Percentiles rank a stretch among this genome's conserved stretches.
These are phyloP conservation scores for Bisporella sp. DNA, from an alignment of 2,329 filamentous ascomycete species.

Conservation along the genomic window DNA sequence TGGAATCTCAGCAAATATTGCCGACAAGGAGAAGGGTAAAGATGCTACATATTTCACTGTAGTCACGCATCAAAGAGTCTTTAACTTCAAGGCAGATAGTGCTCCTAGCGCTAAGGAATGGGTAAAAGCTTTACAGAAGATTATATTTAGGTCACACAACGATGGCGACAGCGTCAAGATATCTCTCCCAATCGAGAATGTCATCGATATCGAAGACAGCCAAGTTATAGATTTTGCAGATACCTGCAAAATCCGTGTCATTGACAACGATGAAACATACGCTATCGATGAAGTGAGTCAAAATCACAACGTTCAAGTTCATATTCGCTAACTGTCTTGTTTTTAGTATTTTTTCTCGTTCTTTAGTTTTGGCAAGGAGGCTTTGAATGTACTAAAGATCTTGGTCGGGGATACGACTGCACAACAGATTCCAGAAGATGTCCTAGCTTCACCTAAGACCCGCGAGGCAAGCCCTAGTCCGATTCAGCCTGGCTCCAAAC, in stretches of 20 bases:
- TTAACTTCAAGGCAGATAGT: constrained; percentile 86
- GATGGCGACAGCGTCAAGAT: constrained; percentile 97
- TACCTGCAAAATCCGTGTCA: constrained; percentile 86
- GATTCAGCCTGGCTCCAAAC: constrained; percentile 16
- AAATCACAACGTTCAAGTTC: not conserved
- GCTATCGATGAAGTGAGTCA: constrained; percentile 78
- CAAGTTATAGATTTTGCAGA: constrained; percentile 87
- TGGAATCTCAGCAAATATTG: constrained; percentile 76
- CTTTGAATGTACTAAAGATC: constrained; percentile 62
- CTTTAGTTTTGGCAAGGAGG: constrained; percentile 79
- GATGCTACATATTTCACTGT: constrained; percentile 74
- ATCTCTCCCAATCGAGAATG: constrained; percentile 77
- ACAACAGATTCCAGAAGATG: constrained; percentile 25
- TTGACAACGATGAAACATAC: constrained; percentile 90
- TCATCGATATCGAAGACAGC: constrained; percentile 88
- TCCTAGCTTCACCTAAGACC: constrained; percentile 14
- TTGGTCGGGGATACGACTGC: constrained; percentile 28
- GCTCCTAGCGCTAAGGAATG: constrained; percentile 85
- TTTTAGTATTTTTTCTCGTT: constrained; percentile 90
- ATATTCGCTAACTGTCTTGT: constrained; percentile 18
- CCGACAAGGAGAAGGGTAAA: constrained; percentile 64
- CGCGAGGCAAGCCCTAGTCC: constrained; percentile 15
- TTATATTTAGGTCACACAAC: constrained; percentile 93
- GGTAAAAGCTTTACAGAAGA: constrained; percentile 88
- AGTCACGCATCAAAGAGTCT: constrained; percentile 74